These are phyloP conservation scores for Trichoderma sp. DNA, from an alignment of 2,329 filamentous ascomycete species.

Conservation along the genomic window DNA sequence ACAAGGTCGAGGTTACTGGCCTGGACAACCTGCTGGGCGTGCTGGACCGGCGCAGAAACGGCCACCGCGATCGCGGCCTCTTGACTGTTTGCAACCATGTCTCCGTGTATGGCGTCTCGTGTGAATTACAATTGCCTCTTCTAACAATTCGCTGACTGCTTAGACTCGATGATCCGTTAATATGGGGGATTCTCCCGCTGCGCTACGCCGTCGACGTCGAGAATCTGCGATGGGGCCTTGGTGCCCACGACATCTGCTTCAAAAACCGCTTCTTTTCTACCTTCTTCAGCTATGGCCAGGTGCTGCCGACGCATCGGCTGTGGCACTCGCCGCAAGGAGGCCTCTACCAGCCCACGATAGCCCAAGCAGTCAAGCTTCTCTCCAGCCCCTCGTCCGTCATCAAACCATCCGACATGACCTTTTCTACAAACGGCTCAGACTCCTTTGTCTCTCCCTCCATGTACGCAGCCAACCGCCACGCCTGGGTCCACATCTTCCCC, in stretches of 20 bases:
- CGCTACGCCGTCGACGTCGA: slow-evolving; percentile 69
- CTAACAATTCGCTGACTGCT: slow-evolving; percentile 12
- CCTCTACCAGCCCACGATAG: slow-evolving; percentile 85
- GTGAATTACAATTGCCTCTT: background rate
- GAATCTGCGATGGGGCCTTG: slow-evolving; percentile 85
- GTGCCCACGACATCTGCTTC: slow-evolving; percentile 95
- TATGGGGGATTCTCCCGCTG: slow-evolving; percentile 87
- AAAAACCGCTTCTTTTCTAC: slow-evolving; percentile 70
- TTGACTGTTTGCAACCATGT: slow-evolving; percentile 65
- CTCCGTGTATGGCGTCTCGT: slow-evolving; percentile 37
- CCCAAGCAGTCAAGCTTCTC: slow-evolving; percentile 80
- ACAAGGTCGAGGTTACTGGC: slow-evolving; percentile 74
- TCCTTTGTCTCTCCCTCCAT: slow-evolving; percentile 70
- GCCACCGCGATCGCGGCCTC: slow-evolving; percentile 70
- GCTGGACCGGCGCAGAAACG: slow-evolving; percentile 69
- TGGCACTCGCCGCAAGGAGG: slow-evolving; percentile 80
- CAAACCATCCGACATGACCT: slow-evolving; percentile 51
- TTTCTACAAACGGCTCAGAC: slow-evolving; percentile 68
- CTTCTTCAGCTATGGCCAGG: slow-evolving; percentile 90
- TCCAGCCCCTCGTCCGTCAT: slow-evolving; percentile 57
- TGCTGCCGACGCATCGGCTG: slow-evolving; percentile 82
- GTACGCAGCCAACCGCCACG: slow-evolving; percentile 67
- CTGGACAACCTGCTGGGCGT: slow-evolving; percentile 73
- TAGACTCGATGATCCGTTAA: slow-evolving; percentile 89
- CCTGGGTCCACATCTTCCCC: slow-evolving; percentile 95